phyloP scores from a whole-genome alignment of 2,329 filamentous ascomycete genomes.

The Xylaria sp. region DNA sequence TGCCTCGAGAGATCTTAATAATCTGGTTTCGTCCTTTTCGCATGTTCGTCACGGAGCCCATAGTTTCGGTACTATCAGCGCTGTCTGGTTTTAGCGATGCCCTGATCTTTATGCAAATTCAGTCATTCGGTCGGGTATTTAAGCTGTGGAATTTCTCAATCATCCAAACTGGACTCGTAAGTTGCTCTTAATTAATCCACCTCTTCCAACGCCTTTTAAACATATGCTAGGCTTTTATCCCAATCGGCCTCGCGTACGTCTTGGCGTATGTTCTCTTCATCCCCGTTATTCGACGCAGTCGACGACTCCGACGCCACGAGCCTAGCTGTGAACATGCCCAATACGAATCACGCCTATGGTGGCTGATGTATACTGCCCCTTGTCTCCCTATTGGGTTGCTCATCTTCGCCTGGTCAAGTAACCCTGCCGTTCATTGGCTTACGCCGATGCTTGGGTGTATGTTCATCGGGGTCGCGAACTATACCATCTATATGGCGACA shows the following conservation, averaged over 20 bases:
- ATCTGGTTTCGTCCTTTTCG: slow-evolving; percentile 71
- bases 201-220: slow-evolving; percentile 31
- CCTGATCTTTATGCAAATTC: slow-evolving; percentile 74
- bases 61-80: slow-evolving; percentile 68
- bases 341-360: slow-evolving; percentile 69
- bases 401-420: slow-evolving; percentile 72
- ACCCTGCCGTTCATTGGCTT: slow-evolving; percentile 67
- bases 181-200: slow-evolving; percentile 8
- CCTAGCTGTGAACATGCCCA: slow-evolving; percentile 67
- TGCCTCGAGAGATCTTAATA: slow-evolving; percentile 55
- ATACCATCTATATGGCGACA: slow-evolving; percentile 72
- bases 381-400: slow-evolving; percentile 70
- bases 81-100: slow-evolving; percentile 72
- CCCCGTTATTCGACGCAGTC: slow-evolving; percentile 55
- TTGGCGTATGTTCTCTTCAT: slow-evolving; percentile 69
- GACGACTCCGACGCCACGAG: slow-evolving; percentile 56
- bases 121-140: slow-evolving; percentile 70
- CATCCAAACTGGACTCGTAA: slow-evolving; percentile 45
- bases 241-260: slow-evolving; percentile 63
- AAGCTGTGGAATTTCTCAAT: slow-evolving; percentile 67
- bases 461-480: slow-evolving; percentile 72
- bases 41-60: slow-evolving; percentile 71
- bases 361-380: slow-evolving; percentile 68
- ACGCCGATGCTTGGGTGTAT: slow-evolving; percentile 68
- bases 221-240: slow-evolving; percentile 55